Evolutionary conservation across 2,329 filamentous ascomycete species (phyloP), one percentile per base, ranked within the genome.

Genomic region (Xylariaceae sp.): DNA sequence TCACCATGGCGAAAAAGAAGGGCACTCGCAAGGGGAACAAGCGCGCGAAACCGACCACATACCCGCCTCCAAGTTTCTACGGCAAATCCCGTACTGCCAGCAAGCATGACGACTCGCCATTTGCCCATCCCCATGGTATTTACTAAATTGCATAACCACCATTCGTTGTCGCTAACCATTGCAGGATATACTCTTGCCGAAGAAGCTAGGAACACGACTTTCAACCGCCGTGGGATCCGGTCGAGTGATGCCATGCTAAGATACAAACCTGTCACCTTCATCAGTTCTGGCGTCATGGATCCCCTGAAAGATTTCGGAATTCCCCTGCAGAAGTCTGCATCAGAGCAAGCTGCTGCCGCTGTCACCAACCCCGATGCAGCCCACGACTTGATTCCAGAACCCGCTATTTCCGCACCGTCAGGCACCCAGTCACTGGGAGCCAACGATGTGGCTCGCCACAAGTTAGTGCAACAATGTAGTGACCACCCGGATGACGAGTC

Each of bases 281-380:
- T 81, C 44, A 82, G 79, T 55, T 75, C 75, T n/a, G 80, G 80
- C 5, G 63, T 72, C 40, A 74, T 74, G 45, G 72, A 81, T 41
- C 79, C 80, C 3, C 65, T 80, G 3, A 72, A 77, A 52, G 66
- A 75, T 6, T 53, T 73, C 4, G 67, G 75, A 29, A 54, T 61
- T 22, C 53, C 60, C 36, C 44, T 54, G 26, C 56, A 59, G 19
- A 18, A 26, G 3, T 13, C 30, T 39, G n/a, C 32, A 8, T 32
- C 45, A 12, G 36, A 47, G 12, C 51, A 59, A 21, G 12, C 46
- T 3, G 45, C 47, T 45, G 51, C 26, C n/a, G 16, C 40, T 30
- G 29, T 37, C n/a, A n/a, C 47, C 10, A 39, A 8, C 21, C 34
- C 34, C 19, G 36, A 44, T 45, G 37, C 32, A 19, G 22, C 18